Conservation (phyloP, 2,329 filamentous ascomycete species). For the Ophiostoma ulmi region DNA sequence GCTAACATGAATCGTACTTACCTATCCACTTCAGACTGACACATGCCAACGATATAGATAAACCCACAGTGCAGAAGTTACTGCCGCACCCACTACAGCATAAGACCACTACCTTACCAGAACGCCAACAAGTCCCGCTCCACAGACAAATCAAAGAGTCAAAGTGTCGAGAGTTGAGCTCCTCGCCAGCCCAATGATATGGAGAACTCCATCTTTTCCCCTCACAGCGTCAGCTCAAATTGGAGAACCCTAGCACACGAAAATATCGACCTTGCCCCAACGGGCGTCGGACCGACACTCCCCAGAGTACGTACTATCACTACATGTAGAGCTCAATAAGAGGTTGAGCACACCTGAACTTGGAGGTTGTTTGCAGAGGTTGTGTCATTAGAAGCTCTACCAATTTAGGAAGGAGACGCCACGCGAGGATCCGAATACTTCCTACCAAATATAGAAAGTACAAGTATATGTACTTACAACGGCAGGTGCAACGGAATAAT, state of each 20-base stretch:
- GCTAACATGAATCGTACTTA: slow-evolving; percentile 5
- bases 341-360: neutral
- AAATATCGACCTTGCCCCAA: neutral
- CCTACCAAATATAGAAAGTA: neutral
- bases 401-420: neutral
- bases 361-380: neutral
- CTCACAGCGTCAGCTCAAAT: slow-evolving; percentile 4
- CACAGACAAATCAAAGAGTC: too few relatives aligned
- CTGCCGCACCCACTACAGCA: neutral
- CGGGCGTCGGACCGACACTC: slow-evolving; percentile 16
- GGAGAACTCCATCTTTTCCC: slow-evolving; percentile 14
- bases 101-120: neutral
- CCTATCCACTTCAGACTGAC: neutral
- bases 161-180: neutral
- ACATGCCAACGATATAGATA: neutral
- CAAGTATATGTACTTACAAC: neutral
- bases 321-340: neutral
- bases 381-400: neutral
- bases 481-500: neutral
- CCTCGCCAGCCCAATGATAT: neutral
- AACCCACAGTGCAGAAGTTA: neutral
- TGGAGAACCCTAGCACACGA: slow-evolving; percentile 5
- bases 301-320: neutral
- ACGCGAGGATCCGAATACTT: neutral
- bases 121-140: neutral